These are phyloP conservation scores for Austroboletus festivus DNA, from an alignment of 768 basidiomycete species.

Conservation along the genomic window DNA sequence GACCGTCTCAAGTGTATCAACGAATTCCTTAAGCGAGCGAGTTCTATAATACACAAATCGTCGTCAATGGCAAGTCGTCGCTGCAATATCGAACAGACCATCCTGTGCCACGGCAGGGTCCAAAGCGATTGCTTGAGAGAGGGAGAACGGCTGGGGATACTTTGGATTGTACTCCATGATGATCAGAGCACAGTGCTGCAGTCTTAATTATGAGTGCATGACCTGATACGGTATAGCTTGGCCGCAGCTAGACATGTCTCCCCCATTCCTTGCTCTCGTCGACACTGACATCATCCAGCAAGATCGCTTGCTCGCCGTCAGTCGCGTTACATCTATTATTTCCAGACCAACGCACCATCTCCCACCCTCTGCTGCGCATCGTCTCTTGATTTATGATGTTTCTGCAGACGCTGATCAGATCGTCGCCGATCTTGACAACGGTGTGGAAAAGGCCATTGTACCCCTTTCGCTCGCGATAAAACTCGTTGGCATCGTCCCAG, in stretches of 20 bases:
- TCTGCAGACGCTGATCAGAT: constrained; percentile 51
- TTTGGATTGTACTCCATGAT: constrained; percentile 65
- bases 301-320: constrained; percentile 54
- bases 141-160: constrained; percentile 72
- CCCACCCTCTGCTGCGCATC: constrained; percentile 36
- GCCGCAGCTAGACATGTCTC: constrained; percentile 20
- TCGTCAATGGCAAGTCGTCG: constrained; percentile 1
- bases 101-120: constrained; percentile 68
- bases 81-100: constrained; percentile 41
- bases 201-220: too few relatives aligned
- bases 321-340: constrained; percentile 77
- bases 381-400: constrained; percentile 54
- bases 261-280: constrained; percentile 58
- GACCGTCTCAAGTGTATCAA: constrained; percentile 59
- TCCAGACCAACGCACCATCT: constrained; percentile 37
- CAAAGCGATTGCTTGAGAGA: constrained; percentile 58
- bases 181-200: too few relatives aligned
- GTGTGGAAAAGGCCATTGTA: constrained; percentile 78
- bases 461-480: constrained; percentile 63
- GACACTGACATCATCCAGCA: constrained; percentile 41
- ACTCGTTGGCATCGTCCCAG: constrained; percentile 63
- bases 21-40: constrained; percentile 71
- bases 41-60: constrained; percentile 67
- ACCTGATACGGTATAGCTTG: constrained; percentile 21
- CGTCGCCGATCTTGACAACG: constrained; percentile 68